phyloP scores from a whole-genome alignment of 1,139 yeast genomes.

The Scheffersomyces parashehatae region DNA sequence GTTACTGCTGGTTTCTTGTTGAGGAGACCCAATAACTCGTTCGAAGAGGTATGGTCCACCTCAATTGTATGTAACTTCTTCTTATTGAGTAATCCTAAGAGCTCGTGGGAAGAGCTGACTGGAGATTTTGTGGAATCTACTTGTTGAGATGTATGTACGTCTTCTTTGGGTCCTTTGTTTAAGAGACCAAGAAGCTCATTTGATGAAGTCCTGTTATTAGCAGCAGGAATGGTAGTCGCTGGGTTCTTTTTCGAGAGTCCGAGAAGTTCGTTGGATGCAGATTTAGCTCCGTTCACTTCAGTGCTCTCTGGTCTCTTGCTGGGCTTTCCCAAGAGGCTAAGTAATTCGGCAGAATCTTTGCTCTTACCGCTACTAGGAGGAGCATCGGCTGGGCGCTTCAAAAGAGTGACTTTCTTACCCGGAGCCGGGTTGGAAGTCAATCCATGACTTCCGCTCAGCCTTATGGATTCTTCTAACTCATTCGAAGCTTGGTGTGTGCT shows the following conservation, averaged over 20 bases:
- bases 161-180: slow-evolving; percentile 8
- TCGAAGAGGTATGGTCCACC: slow-evolving; percentile 1
- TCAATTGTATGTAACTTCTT: slow-evolving; percentile 1
- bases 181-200: slow-evolving; percentile 25
- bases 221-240: slow-evolving; percentile 9
- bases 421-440: slow-evolving; percentile 11
- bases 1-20: slow-evolving; percentile 1
- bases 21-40: slow-evolving; percentile 3
- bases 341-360: slow-evolving; percentile 1
- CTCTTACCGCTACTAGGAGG: neutral
- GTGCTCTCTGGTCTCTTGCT: neutral
- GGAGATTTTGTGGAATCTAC: too few species aligned
- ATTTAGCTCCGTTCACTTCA: neutral
- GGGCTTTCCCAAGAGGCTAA: neutral
- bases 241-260: slow-evolving; percentile 13
- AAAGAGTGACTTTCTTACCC: slow-evolving; percentile 32
- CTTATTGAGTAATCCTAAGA: slow-evolving; percentile 6
- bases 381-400: slow-evolving; percentile 25
- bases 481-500: slow-evolving; percentile 23
- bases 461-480: slow-evolving; percentile 28
- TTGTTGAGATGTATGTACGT: too few species aligned
- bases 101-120: slow-evolving; percentile 3
- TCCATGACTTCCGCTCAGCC: slow-evolving; percentile 9
- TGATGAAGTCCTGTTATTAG: slow-evolving; percentile 9
- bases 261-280: slow-evolving; percentile 17